A percentile compares a stretch with the other conserved stretches of the same genome.
These are phyloP conservation scores for Paramecium sonneborni DNA, from an alignment of 73 alveolate genomes.

Conservation along the genomic window DNA sequence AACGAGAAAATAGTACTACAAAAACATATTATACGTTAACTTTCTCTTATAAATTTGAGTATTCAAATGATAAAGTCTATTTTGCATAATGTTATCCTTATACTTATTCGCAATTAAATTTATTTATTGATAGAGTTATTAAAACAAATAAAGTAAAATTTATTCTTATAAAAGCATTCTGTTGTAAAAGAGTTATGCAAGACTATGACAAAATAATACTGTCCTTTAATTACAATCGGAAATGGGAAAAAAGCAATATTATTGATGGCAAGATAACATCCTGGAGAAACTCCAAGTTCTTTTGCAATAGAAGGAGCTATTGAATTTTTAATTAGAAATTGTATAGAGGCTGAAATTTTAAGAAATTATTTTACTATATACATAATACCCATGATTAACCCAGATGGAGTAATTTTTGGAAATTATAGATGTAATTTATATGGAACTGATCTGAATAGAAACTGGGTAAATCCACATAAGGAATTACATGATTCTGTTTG, in stretches of 20 bases:
- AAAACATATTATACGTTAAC: conserved; percentile 88
- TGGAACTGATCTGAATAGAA: conserved; percentile 64
- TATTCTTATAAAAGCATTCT: not conserved
- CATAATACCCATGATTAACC: conserved; percentile 59
- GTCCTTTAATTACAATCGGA: conserved; percentile 13
- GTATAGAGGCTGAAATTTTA: conserved; percentile 77
- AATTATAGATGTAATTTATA: conserved; percentile 50
- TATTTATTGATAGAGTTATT: not conserved
- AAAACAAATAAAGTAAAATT: not conserved
- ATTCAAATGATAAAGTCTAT: conserved; percentile 92
- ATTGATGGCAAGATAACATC: conserved; percentile 82
- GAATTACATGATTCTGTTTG: conserved; percentile 75
- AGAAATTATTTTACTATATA: conserved; percentile 74
- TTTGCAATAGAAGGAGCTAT: conserved; percentile 77
- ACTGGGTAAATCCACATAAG: conserved; percentile 79
- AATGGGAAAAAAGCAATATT: conserved; percentile 71
- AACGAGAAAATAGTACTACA: conserved; percentile 40
- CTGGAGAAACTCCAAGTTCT: conserved; percentile 87
- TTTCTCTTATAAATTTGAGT: conserved; percentile 84
- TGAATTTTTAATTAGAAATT: conserved; percentile 72
- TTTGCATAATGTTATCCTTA: conserved; percentile 97
- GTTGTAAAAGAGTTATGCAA: not conserved
- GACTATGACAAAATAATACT: not conserved
- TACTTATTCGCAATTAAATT: conserved; percentile 69
- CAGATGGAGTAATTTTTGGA: conserved; percentile 64